Evolutionary conservation across 2,329 filamentous ascomycete species (phyloP).

Genomic region (Neofusicoccum ribis): DNA sequence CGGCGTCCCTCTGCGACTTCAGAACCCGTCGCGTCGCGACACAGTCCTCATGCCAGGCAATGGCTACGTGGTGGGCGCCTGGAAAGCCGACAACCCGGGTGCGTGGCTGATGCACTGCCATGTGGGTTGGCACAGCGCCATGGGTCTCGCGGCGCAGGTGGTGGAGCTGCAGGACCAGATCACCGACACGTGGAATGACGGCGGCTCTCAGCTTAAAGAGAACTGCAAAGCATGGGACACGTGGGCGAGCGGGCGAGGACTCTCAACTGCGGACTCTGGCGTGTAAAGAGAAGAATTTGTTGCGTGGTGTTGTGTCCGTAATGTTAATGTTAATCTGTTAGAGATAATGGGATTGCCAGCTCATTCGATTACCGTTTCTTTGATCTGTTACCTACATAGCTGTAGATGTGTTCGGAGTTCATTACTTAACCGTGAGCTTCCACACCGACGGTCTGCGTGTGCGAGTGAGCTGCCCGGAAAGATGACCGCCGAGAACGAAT

Average conservation of each 20-base stretch:
- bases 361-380: no score
- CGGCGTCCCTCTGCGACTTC: conserved; percentile 34
- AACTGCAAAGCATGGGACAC: conserved; percentile 1
- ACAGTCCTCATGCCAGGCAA: conserved; percentile 59
- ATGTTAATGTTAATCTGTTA: conserved; percentile 5
- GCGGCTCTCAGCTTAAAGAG: not conserved
- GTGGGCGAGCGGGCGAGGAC: not conserved
- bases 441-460: no score
- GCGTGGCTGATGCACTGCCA: conserved; percentile 29
- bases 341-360: not conserved
- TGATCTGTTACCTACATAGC: no score
- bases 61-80: conserved; percentile 53
- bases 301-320: not conserved
- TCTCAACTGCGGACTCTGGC: not conserved
- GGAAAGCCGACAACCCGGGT: conserved; percentile 55
- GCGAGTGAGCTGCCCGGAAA: not conserved
- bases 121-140: conserved; percentile 49
- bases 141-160: conserved; percentile 52
- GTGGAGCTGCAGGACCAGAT: conserved; percentile 17
- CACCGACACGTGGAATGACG: not conserved
- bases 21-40: conserved; percentile 43
- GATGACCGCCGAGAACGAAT: not conserved
- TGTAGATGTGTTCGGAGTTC: no score
- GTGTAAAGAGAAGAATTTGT: not conserved
- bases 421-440: no score